Evolutionary conservation across 345 rosid species (phyloP), one percentile per base, ranked within the genome.

Genomic region (Camelina sativa): DNA sequence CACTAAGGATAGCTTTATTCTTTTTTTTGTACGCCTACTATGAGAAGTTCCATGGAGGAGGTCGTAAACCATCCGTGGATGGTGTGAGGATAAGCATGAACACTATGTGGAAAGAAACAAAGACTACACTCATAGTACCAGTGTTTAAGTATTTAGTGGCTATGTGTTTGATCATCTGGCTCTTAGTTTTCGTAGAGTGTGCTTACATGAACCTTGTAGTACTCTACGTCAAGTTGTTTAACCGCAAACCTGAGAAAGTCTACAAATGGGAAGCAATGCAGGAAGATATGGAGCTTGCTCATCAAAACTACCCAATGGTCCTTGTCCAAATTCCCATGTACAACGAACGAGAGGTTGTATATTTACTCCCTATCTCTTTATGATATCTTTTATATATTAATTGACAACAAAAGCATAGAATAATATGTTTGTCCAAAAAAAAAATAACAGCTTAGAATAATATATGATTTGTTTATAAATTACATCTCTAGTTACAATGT

Each of bases 181-280:
- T 86, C 32, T 81, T 85, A 82, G 47, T 83, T 10, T 83, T 81
- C 80, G 15, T 72, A 15, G 90, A 86, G 56, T 71, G 80, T 50
- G 50, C 80, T 19, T 86, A 81, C 41, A 86, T 86, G 84, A 83
- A 83, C 51, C 52, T 84, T 53, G 82, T 86, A 16, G 56, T 85
- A 44, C 48, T 67, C 59, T 76, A 73, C 15, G 75, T 83, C 12
- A 86, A 84, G 77, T 32, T 78, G 40, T 66, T 83, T 57, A 59
- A 81, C 2, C 74, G 65, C 4, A 78, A 80, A 76, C 83, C 84
- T 8, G 74, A 69, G 65, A 80, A 74, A 44, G 63, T 52, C 11
- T 83, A 84, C 72, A 84, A 71, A 79, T 86, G 80, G 72, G 80
- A 81, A 34, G 16, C 75, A 5, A 67, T 79, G 50, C 63, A 80